Evolutionary conservation across 768 basidiomycete species (phyloP).

Genomic region (Symmetrospora coprosmae): DNA sequence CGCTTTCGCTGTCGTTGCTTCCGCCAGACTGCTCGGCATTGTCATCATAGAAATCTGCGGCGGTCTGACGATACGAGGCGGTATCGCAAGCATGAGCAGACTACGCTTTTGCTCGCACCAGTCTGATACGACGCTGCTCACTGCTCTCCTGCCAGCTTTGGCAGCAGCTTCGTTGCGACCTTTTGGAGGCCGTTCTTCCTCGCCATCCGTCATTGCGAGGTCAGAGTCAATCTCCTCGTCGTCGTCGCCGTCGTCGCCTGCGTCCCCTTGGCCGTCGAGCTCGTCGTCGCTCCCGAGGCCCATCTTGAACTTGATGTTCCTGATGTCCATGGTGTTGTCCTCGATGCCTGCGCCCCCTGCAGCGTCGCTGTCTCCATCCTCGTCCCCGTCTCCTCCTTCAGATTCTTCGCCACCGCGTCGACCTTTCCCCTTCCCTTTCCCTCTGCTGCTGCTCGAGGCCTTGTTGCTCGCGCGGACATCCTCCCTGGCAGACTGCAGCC

Average conservation of each 20-base stretch:
- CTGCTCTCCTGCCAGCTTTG: too few relatives aligned
- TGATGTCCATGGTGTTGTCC: constrained; percentile 35
- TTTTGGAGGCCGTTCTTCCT: too few relatives aligned
- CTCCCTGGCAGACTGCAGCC: background rate
- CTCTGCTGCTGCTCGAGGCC: constrained; percentile 29
- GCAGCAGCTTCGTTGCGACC: too few relatives aligned
- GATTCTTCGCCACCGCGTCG: constrained; percentile 39
- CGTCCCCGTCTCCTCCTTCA: constrained; percentile 38
- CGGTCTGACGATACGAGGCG: too few relatives aligned
- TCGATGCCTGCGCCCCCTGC: constrained; percentile 21
- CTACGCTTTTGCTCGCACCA: too few relatives aligned
- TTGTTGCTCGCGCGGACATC: background rate
- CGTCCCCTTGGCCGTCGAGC: constrained; percentile 42
- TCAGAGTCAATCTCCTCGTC: constrained; percentile 80
- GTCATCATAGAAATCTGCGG: constrained; percentile 54
- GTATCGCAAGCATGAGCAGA: too few relatives aligned
- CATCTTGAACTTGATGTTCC: constrained; percentile 36
- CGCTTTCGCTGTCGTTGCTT: too few relatives aligned
- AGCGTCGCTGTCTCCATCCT: constrained; percentile 33
- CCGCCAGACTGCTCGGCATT: constrained; percentile 45
- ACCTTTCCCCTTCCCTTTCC: too few relatives aligned
- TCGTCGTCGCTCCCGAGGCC: constrained; percentile 38
- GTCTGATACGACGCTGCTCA: too few relatives aligned
- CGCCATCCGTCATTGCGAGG: constrained; percentile 52
- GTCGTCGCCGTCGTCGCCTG: constrained; percentile 39